Base-by-base conservation (phyloP, 2,329 filamentous ascomycete genomes). In the Myriosclerotinia scirpicola region DNA sequence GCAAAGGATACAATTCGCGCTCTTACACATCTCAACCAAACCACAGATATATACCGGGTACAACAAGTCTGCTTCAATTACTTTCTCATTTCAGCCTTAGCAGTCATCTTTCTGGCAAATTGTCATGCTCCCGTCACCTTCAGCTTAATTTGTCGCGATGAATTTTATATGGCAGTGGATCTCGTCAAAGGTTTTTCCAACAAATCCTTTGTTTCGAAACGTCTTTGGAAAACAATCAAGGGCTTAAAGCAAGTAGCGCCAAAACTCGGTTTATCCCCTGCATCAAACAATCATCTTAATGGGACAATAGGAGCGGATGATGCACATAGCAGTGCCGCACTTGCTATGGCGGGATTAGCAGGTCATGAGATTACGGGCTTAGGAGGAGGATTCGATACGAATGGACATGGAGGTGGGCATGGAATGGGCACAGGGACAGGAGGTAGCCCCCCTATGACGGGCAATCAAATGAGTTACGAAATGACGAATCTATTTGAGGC, bases 11-110 rank as follows among this genome's bases (percentile, higher is more conserved):
- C 90, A 1, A 90, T 93, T 67, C 84, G 85, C 7, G 89, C 90
- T 67, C 81, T 93, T 12, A 85, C 85, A 6, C 85, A 89, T 66
- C 82, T 92, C 66, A 91, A 93, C 77, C 87, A 84, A 74, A 90
- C 87, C 1, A 87, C 87, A 0, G 87, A 90, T 67, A 82, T 93
- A 3, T 93, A 93, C 76, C 83, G 86, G 46, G 85, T 83, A 44
- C 85, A 90, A 62, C 90, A 93, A 77, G 86, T 89, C 8, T 90
- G 92, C 75, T 93, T 92, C 79, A 90, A 93, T 76, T 90, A 93
- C 72, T 93, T 93, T 73, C 81, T 93, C 26, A 87, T 89, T 1
- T 90, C 89, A 0, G 88, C 89, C 1, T 85, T 93, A 26, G 88
- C 90, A 0, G 90, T 91, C 3, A 80, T 93, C 15, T 93, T 93